Conservation (phyloP, 805 yeast species). For the Schizosaccharomyces cryophilus region DNA sequence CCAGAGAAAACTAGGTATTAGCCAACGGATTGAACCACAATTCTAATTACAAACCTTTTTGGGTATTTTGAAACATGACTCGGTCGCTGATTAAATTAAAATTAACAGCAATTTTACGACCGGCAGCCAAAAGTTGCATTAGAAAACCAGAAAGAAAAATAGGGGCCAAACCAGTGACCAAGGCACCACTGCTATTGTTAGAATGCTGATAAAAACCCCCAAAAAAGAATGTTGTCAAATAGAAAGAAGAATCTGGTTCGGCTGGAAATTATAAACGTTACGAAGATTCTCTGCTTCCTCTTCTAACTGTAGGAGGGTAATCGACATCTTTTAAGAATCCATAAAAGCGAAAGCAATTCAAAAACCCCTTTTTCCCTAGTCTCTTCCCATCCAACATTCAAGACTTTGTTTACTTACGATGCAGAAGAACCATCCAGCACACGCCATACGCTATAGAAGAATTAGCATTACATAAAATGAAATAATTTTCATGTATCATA, state of each 20-base stretch:
- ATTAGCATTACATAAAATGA: neutral
- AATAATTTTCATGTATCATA: neutral
- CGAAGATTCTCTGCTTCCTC: too few relatives aligned
- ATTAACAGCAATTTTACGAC: slow-evolving; percentile 67
- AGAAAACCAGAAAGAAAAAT: slow-evolving; percentile 96
- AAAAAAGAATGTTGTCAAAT: neutral
- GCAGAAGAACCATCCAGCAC: neutral
- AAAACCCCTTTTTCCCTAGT: neutral
- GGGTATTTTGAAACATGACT: slow-evolving; percentile 77
- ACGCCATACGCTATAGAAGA: neutral
- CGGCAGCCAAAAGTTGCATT: slow-evolving; percentile 64
- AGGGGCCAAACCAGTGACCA: slow-evolving; percentile 97
- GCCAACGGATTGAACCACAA: neutral
- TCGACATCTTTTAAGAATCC: too few relatives aligned
- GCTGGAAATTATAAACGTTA: too few relatives aligned
- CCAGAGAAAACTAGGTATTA: slow-evolving; percentile 41
- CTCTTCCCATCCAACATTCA: neutral
- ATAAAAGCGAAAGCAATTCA: neutral
- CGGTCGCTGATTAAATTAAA: slow-evolving; percentile 69
- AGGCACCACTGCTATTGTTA: slow-evolving; percentile 23
- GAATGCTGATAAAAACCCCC: too few relatives aligned
- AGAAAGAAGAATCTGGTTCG: neutral
- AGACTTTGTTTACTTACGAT: neutral
- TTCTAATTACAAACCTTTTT: slow-evolving; percentile 28
- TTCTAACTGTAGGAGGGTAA: too few relatives aligned